A percentile compares a stretch with the other conserved stretches of the same genome.
These are phyloP conservation scores for Byssoonygena ceratinophila DNA, from an alignment of 2,329 filamentous ascomycete species.

Conservation along the genomic window DNA sequence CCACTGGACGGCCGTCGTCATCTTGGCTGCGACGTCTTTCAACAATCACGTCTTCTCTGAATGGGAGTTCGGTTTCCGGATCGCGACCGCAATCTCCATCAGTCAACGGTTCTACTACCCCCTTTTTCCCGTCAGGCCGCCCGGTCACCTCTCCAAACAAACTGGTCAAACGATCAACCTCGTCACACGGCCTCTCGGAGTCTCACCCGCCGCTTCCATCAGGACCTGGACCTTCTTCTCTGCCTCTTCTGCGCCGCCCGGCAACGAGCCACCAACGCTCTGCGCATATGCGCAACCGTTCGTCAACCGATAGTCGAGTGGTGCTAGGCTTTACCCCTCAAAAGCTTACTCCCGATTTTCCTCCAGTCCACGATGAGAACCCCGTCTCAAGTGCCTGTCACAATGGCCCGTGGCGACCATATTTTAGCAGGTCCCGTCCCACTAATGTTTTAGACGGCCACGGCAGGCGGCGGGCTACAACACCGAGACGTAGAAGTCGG, in stretches of 20 bases:
- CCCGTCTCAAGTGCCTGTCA: slow-evolving; percentile 10
- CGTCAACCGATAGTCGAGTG: slow-evolving; percentile 23
- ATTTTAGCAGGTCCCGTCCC: slow-evolving; percentile 29
- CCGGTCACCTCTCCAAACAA: slow-evolving; percentile 44
- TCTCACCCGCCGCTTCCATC: slow-evolving; percentile 27
- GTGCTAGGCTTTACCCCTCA: slow-evolving; percentile 1
- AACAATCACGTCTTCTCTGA: slow-evolving; percentile 38
- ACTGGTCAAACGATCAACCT: slow-evolving; percentile 52
- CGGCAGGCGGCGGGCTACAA: slow-evolving; percentile 33
- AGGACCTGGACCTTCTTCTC: slow-evolving; percentile 37
- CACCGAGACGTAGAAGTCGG: slow-evolving; percentile 27
- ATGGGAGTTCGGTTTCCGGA: slow-evolving; percentile 39
- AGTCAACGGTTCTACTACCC: slow-evolving; percentile 44
- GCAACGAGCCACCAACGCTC: slow-evolving; percentile 55
- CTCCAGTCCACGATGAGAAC: slow-evolving; percentile 16
- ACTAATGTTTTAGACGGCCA: neutral
- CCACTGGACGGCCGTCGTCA: slow-evolving; percentile 33
- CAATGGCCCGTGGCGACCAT: slow-evolving; percentile 29
- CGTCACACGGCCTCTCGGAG: slow-evolving; percentile 39
- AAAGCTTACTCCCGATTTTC: slow-evolving; percentile 14
- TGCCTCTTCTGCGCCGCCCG: slow-evolving; percentile 44
- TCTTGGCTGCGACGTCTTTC: slow-evolving; percentile 51
- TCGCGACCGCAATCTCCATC: slow-evolving; percentile 45
- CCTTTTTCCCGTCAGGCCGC: slow-evolving; percentile 28
- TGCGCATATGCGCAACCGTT: slow-evolving; percentile 41